These are phyloP conservation scores for Fusarium zealandicum DNA, from an alignment of 2,329 filamentous ascomycete genomes.

Conservation along the genomic window DNA sequence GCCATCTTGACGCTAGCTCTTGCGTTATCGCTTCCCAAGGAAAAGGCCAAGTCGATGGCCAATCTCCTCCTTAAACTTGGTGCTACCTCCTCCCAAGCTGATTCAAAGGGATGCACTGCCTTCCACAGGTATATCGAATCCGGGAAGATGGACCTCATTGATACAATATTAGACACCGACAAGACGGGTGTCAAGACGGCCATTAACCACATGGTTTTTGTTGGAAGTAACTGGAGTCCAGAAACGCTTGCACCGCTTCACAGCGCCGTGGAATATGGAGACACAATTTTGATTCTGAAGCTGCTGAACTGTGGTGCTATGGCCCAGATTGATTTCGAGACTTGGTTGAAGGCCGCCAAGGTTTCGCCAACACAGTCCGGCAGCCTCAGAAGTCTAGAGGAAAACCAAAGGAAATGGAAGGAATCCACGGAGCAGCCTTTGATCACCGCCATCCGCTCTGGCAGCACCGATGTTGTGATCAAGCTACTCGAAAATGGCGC, in stretches of 20 bases:
- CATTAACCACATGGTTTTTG: conserved; percentile 68
- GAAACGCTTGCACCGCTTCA: conserved; percentile 60
- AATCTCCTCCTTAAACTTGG: conserved; percentile 72
- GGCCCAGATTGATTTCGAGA: conserved; percentile 66
- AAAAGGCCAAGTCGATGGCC: conserved; percentile 71
- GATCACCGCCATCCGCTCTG: conserved; percentile 61
- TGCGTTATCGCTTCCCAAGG: conserved; percentile 67
- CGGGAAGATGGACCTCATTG: conserved; percentile 56
- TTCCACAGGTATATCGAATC: conserved; percentile 70
- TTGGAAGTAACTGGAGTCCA: conserved; percentile 44
- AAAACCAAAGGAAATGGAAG: conserved; percentile 58
- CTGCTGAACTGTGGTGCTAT: conserved; percentile 70
- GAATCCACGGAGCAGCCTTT: conserved; percentile 68
- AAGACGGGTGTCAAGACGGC: conserved; percentile 66
- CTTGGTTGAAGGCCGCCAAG: conserved; percentile 66
- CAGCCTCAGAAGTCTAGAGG: conserved; percentile 51
- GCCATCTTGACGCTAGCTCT: conserved; percentile 75
- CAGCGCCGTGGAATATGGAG: conserved; percentile 62
- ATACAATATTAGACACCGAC: conserved; percentile 63
- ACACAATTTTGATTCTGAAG: conserved; percentile 61
- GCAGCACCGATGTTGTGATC: conserved; percentile 56
- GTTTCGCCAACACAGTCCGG: conserved; percentile 49
- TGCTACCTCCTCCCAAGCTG: conserved; percentile 76
- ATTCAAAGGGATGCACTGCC: conserved; percentile 68
- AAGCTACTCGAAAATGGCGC: conserved; percentile 69